These are phyloP conservation scores for Xanthoconium purpureum DNA, from an alignment of 768 basidiomycete species.

Conservation along the genomic window DNA sequence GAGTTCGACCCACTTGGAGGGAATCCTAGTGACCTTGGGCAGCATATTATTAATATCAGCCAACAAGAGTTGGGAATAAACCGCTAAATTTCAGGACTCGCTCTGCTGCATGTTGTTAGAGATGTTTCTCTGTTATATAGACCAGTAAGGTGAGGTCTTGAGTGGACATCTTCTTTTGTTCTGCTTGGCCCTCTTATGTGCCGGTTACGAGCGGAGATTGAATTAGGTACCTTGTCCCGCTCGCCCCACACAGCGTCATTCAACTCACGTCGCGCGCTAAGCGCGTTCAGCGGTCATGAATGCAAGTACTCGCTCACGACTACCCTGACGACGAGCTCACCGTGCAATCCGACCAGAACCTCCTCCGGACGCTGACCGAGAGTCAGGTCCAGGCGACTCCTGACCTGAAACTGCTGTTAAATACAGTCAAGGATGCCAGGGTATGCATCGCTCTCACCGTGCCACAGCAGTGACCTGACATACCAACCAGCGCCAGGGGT, in stretches of 20 bases:
- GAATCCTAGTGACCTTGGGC: too few relatives aligned
- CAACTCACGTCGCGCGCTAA: constrained; percentile 24
- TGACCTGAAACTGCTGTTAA: constrained; percentile 79
- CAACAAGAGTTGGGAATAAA: too few relatives aligned
- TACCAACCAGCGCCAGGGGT: constrained; percentile 39
- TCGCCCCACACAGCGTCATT: constrained; percentile 32
- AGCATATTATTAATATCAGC: too few relatives aligned
- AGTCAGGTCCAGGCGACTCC: constrained; percentile 62
- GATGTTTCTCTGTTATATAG: too few relatives aligned
- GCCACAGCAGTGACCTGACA: constrained; percentile 19
- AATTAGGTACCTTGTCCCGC: constrained; percentile 31
- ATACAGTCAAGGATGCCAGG: constrained; percentile 82
- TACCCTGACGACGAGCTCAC: not conserved
- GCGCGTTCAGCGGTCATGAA: constrained; percentile 30
- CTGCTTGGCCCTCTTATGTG: too few relatives aligned
- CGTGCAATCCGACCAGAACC: constrained; percentile 54
- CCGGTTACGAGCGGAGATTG: constrained; percentile 27
- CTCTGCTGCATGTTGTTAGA: too few relatives aligned
- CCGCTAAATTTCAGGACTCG: too few relatives aligned
- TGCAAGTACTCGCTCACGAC: constrained; percentile 4
- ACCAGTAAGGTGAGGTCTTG: too few relatives aligned
- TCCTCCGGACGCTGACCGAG: constrained; percentile 82
- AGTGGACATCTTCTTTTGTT: too few relatives aligned
- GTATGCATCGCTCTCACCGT: constrained; percentile 48
- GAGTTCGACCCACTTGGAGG: too few relatives aligned